Evolutionary conservation across 2,329 filamentous ascomycete genomes (phyloP).

Genomic region (Phoma herbarum): DNA sequence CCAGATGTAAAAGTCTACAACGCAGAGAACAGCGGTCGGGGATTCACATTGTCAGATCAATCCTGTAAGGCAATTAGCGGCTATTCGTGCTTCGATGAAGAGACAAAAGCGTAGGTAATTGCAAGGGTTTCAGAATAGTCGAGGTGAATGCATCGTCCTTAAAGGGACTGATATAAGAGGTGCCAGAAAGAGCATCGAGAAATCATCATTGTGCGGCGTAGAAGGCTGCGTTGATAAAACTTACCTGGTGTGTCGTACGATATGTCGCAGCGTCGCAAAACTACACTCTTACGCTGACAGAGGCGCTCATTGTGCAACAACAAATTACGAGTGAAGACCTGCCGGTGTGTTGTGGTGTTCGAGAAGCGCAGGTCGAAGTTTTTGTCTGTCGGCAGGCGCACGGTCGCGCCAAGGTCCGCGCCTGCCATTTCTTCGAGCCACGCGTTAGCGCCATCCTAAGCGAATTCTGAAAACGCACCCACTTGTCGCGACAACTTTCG

Average conservation of each 20-base stretch:
- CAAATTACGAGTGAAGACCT: background rate
- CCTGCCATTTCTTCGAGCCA: slow-evolving; percentile 10
- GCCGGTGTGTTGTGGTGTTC: slow-evolving; percentile 8
- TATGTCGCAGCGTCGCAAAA: background rate
- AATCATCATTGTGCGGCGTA: slow-evolving; percentile 31
- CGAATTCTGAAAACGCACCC: slow-evolving; percentile 18
- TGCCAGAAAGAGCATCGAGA: slow-evolving; percentile 70
- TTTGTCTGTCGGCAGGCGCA: slow-evolving; percentile 11
- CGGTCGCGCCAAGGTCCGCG: slow-evolving; percentile 2
- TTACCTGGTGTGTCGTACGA: background rate
- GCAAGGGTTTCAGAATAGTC: slow-evolving; percentile 45
- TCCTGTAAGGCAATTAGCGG: slow-evolving; percentile 10
- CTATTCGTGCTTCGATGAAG: background rate
- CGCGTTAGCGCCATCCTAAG: slow-evolving; percentile 19
- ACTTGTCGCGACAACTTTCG: slow-evolving; percentile 10
- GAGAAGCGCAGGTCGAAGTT: slow-evolving; percentile 12
- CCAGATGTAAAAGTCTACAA: slow-evolving; percentile 7
- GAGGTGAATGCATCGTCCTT: slow-evolving; percentile 48
- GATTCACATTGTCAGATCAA: background rate
- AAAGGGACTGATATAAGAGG: slow-evolving; percentile 73
- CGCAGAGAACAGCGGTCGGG: slow-evolving; percentile 15
- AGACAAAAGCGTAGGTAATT: slow-evolving; percentile 1
- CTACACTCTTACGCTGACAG: background rate
- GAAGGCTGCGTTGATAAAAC: background rate
- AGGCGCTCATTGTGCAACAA: background rate